Evolutionary conservation across 2,329 filamentous ascomycete species (phyloP).

Genomic region (Talaromyces sp.): DNA sequence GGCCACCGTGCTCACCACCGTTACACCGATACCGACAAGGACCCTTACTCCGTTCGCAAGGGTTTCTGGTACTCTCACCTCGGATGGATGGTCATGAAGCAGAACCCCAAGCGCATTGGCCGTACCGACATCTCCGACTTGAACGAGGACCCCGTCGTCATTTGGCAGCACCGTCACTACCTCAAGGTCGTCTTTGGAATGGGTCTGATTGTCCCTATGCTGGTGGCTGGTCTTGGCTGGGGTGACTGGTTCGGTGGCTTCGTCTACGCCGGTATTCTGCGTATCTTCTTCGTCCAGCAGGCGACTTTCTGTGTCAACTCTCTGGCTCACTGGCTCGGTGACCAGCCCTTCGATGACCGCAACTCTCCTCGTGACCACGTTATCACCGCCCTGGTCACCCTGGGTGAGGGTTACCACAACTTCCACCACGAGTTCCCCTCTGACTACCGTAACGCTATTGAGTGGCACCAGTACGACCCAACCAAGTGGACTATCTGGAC

Average conservation of each 20-base stretch:
- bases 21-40: slow-evolving; percentile 90
- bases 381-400: slow-evolving; percentile 80
- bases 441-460: slow-evolving; percentile 15
- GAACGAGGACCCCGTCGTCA: slow-evolving; percentile 81
- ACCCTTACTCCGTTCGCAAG: slow-evolving; percentile 89
- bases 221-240: slow-evolving; percentile 78
- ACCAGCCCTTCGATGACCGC: slow-evolving; percentile 86
- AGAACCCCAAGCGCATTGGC: slow-evolving; percentile 86
- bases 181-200: slow-evolving; percentile 77
- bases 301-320: slow-evolving; percentile 94
- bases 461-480: slow-evolving; percentile 11
- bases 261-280: slow-evolving; percentile 81
- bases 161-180: slow-evolving; percentile 88
- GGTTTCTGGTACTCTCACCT: slow-evolving; percentile 81
- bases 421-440: slow-evolving; percentile 74
- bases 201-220: slow-evolving; percentile 73
- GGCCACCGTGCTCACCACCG: slow-evolving; percentile 87
- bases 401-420: slow-evolving; percentile 91
- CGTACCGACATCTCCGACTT: slow-evolving; percentile 86
- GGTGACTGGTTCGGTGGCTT: slow-evolving; percentile 80
- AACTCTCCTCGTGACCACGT: slow-evolving; percentile 89
- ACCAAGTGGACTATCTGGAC: slow-evolving; percentile 14
- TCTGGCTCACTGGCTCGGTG: slow-evolving; percentile 85
- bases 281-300: slow-evolving; percentile 88
- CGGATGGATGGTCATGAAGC: slow-evolving; percentile 92